These are phyloP conservation scores for Saitozyma sp. DNA, from an alignment of 768 basidiomycete species.

Conservation along the genomic window DNA sequence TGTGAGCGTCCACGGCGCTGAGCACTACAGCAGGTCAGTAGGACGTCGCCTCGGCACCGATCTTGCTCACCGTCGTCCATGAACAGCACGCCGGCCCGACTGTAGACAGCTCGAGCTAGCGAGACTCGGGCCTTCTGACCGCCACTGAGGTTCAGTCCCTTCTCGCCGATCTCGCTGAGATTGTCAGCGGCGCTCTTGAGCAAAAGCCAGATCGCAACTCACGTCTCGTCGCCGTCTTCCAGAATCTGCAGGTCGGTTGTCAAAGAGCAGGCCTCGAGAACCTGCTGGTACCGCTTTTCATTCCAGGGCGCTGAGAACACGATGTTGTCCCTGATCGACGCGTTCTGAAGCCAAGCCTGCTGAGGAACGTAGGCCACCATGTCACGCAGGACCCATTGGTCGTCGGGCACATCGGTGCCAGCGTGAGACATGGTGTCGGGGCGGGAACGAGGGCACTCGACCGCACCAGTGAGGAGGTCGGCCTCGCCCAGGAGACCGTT, in stretches of 20 bases:
- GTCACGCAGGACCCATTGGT: constrained; percentile 74
- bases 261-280: constrained; percentile 77
- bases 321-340: constrained; percentile 82
- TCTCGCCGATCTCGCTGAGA: constrained; percentile 56
- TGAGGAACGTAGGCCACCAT: constrained; percentile 82
- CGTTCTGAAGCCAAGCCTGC: constrained; percentile 69
- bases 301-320: constrained; percentile 75
- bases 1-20: constrained; percentile 73
- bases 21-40: constrained; percentile 36
- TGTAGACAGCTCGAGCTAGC: constrained; percentile 74
- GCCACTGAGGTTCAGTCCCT: constrained; percentile 54
- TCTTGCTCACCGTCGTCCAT: constrained; percentile 75
- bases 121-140: constrained; percentile 60
- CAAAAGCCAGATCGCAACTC: constrained; percentile 6
- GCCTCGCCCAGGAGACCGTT: constrained; percentile 84
- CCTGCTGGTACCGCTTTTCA: constrained; percentile 71
- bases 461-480: constrained; percentile 76
- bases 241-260: constrained; percentile 69
- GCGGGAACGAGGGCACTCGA: constrained; percentile 79
- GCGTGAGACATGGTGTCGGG: constrained; percentile 73
- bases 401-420: constrained; percentile 55
- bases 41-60: neutral
- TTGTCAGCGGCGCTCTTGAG: constrained; percentile 23
- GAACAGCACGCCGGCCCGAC: constrained; percentile 74
- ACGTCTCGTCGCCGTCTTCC: constrained; percentile 71